Evolutionary conservation across 2,329 filamentous ascomycete genomes (phyloP), one percentile per base, ranked within the genome.

Genomic region (Bretziella fagacearum): DNA sequence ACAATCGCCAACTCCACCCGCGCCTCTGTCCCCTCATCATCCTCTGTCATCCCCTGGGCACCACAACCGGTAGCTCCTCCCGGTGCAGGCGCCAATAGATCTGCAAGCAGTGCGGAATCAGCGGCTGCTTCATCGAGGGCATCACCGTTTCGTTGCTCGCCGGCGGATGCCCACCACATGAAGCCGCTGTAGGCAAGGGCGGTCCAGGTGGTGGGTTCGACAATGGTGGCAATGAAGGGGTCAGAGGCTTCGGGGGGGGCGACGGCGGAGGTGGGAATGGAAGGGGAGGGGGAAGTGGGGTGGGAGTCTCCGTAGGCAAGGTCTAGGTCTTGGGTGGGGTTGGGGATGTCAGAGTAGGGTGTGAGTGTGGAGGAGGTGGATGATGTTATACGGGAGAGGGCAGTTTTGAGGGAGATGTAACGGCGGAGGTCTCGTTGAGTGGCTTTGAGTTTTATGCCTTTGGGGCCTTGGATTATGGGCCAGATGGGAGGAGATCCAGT

Each of bases 91-190:
- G 60, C 58, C 3, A 77, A 20, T 18, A 50, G 55, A 45, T 75
- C 73, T 0, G 69, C 69, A 3, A 79, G 65, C 3, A 80, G 66
- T 2, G 67, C 60, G 6, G 67, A 64, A 55, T 80, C 77, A 39
- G 65, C 67, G 39, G 64, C 67, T 42, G 63, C 59, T 54, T 77
- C 73, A 53, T 79, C 75, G 17, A 72, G 68, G 52, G 78, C 71
- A 45, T 75, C 72, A 43, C 73, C 67, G 15, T 71, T 68, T 6
- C 72, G 65, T 59, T 80, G 74, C 61, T 91, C 84, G 49, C 83
- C 84, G 0, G 84, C 82, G 13, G 79, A 84, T 2, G 84, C 83
- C 84, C 84, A 91, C 84, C 84, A 91, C 73, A 89, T 84, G 65
- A 89, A 87, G 20, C 81, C 79, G 47, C 74, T 76, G 62, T 89